A percentile compares a stretch with the other conserved stretches of the same genome.
Evolutionary conservation across 2,329 filamentous ascomycete genomes (phyloP).

Genomic region (Geosmithia flava): DNA sequence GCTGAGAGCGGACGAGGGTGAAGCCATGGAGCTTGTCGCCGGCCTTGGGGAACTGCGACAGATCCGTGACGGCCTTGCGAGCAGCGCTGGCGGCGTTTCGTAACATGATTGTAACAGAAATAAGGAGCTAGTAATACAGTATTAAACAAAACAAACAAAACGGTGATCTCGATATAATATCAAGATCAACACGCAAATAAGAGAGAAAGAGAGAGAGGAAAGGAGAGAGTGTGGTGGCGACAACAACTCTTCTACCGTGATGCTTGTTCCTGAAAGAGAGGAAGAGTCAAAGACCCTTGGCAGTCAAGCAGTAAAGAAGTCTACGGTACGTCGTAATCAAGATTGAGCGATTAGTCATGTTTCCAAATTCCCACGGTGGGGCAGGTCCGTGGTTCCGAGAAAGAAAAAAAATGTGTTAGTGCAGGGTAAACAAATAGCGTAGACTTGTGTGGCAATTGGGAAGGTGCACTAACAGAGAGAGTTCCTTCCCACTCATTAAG

Average conservation of each 20-base stretch:
- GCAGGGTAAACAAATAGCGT: neutral
- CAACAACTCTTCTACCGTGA: no score
- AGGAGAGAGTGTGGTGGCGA: no score
- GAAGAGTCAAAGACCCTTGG: no score
- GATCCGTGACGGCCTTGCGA: slow-evolving; percentile 58
- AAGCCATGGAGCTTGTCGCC: slow-evolving; percentile 90
- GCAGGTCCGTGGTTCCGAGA: neutral
- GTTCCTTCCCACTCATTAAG: neutral
- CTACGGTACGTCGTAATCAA: neutral
- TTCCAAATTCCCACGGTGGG: neutral
- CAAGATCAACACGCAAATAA: neutral
- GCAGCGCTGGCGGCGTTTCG: slow-evolving; percentile 38
- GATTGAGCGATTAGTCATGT: neutral
- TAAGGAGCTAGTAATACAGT: neutral
- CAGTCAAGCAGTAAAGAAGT: no score
- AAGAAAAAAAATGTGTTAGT: neutral
- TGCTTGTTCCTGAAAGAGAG: no score
- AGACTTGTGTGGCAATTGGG: neutral
- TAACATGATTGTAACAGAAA: slow-evolving; percentile 24
- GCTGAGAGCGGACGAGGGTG: slow-evolving; percentile 76
- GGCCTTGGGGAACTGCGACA: slow-evolving; percentile 61
- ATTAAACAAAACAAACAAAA: neutral
- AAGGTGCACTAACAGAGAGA: neutral
- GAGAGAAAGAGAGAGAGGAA: no score
- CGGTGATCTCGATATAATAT: neutral